A percentile compares a stretch with the other conserved stretches of the same genome.
These are phyloP conservation scores for Penicillium sp. DNA, from an alignment of 2,329 filamentous ascomycete genomes.

Conservation along the genomic window DNA sequence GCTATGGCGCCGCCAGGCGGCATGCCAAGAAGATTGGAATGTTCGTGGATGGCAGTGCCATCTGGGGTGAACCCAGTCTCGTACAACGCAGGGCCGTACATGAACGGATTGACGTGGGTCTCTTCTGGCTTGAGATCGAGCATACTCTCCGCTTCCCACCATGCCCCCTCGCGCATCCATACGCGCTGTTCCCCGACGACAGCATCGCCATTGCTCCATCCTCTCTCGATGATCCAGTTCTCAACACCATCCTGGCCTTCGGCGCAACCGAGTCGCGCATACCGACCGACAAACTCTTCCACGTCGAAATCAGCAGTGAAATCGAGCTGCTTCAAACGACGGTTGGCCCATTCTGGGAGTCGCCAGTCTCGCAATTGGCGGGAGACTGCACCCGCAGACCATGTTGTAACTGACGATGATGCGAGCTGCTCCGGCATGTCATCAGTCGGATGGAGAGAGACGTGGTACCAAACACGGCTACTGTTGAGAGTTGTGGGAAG, in stretches of 20 bases:
- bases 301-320: slow-evolving; percentile 96
- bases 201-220: slow-evolving; percentile 98
- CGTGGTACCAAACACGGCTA: slow-evolving; percentile 92
- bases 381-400: slow-evolving; percentile 91
- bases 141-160: slow-evolving; percentile 98
- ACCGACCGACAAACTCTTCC: slow-evolving; percentile 85
- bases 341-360: slow-evolving; percentile 93
- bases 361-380: slow-evolving; percentile 91
- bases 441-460: slow-evolving; percentile 88
- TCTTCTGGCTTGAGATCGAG: slow-evolving; percentile 77
- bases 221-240: slow-evolving; percentile 88
- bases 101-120: slow-evolving; percentile 45
- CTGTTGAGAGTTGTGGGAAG: slow-evolving; percentile 71
- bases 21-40: slow-evolving; percentile 58
- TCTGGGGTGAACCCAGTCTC: slow-evolving; percentile 69
- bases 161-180: slow-evolving; percentile 90
- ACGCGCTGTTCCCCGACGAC: slow-evolving; percentile 86
- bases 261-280: slow-evolving; percentile 77
- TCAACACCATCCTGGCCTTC: slow-evolving; percentile 91
- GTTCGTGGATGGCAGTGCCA: slow-evolving; percentile 58
- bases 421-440: slow-evolving; percentile 69
- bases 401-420: slow-evolving; percentile 71
- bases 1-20: slow-evolving; percentile 49
- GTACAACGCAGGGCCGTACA: slow-evolving; percentile 58
- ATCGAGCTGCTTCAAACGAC: slow-evolving; percentile 83